Percentiles rank a stretch among this genome's conserved stretches.
Evolutionary conservation across 2,329 filamentous ascomycete genomes (phyloP).

Genomic region (Colletotrichum tropicale): DNA sequence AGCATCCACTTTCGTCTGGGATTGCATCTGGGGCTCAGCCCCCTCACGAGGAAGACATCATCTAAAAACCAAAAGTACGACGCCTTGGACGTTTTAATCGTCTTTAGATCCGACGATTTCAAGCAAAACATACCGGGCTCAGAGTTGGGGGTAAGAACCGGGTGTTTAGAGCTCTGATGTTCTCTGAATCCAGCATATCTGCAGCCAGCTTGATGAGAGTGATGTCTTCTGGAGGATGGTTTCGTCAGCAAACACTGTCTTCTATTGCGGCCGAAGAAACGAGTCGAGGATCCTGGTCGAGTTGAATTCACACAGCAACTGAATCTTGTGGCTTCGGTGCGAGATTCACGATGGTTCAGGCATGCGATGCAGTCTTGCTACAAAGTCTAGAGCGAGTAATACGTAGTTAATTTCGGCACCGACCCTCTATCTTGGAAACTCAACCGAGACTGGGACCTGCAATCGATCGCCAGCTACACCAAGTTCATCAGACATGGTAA

Average conservation of each 20-base stretch:
- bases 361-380: background rate
- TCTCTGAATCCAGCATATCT: background rate
- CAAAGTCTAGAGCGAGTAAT: background rate
- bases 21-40: background rate
- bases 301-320: background rate
- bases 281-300: background rate
- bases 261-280: background rate
- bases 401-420: background rate
- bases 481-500: background rate
- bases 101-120: background rate
- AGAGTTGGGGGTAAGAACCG: background rate
- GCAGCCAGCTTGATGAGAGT: background rate
- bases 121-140: background rate
- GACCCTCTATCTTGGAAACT: background rate
- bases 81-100: background rate
- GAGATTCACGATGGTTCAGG: background rate
- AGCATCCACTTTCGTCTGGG: background rate
- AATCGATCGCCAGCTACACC: background rate
- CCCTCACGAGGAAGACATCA: background rate
- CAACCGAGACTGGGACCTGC: background rate
- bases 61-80: background rate
- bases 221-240: background rate
- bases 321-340: background rate
- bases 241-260: background rate
- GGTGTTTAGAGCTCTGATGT: background rate